A percentile compares a stretch with the other conserved stretches of the same genome.
Conservation (phyloP, 495 filamentous ascomycete species). For the Daldinia bambusicola region DNA sequence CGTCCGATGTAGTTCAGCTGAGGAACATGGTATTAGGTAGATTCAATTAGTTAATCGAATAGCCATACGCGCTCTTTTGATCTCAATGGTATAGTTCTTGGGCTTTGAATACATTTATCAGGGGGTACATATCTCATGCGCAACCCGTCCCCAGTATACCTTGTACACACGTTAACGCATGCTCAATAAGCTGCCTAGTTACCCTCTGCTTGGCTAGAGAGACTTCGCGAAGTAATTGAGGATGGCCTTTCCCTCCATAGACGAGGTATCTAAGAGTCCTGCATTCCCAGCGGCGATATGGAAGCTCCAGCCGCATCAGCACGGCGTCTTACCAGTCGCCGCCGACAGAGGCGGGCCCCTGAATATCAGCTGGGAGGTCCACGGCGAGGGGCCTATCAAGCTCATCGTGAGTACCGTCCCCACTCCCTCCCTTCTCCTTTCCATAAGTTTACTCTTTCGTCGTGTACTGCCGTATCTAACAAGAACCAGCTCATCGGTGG, state of each 20-base stretch:
- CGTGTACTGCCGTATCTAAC: neutral
- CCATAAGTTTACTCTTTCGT: neutral
- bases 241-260: constrained; percentile 26
- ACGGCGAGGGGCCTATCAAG: constrained; percentile 70
- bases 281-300: constrained; percentile 38
- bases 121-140: too few species aligned
- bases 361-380: constrained; percentile 71
- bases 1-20: too few species aligned
- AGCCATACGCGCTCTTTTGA: neutral
- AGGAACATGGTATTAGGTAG: too few species aligned
- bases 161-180: too few species aligned
- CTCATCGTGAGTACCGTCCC: constrained; percentile 55
- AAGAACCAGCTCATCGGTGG: constrained; percentile 59
- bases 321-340: constrained; percentile 28
- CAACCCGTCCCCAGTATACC: too few species aligned
- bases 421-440: neutral
- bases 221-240: neutral
- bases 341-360: constrained; percentile 60
- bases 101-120: too few species aligned
- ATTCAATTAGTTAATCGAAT: too few species aligned
- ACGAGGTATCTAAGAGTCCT: constrained; percentile 28
- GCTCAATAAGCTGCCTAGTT: too few species aligned
- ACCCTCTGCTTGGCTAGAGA: too few species aligned
- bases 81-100: neutral
- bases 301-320: constrained; percentile 34